Evolutionary conservation across 768 basidiomycete species (phyloP).

Genomic region (Tulasnella sp.): DNA sequence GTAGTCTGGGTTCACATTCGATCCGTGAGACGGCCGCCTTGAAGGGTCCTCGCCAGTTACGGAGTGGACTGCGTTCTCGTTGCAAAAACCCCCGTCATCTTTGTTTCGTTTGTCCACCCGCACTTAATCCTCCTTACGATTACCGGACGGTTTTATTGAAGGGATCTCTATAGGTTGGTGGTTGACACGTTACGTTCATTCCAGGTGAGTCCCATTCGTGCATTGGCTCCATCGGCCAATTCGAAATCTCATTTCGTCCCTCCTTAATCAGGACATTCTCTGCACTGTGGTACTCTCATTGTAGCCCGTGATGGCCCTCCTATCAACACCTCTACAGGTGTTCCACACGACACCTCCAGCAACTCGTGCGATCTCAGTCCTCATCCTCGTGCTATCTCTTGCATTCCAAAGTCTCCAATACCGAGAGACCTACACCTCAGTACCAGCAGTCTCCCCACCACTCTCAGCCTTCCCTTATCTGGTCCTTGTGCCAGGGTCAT

Average conservation of each 20-base stretch:
- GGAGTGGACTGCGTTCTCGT: no score
- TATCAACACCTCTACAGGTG: constrained; percentile 59
- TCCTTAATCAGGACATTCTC: neutral
- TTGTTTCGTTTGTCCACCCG: neutral
- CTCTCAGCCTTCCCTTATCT: constrained; percentile 47
- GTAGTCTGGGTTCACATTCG: neutral
- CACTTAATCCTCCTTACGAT: no score
- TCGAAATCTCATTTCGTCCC: no score
- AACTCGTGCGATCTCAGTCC: constrained; percentile 55
- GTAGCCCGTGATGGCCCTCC: constrained; percentile 53
- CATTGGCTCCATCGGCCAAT: no score
- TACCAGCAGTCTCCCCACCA: constrained; percentile 10
- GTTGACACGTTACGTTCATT: no score
- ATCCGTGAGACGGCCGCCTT: neutral
- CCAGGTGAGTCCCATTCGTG: no score
- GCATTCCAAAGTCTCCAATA: constrained; percentile 43
- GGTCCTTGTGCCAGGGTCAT: constrained; percentile 68
- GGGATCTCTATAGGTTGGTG: no score
- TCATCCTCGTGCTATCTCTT: constrained; percentile 41
- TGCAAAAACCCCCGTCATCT: neutral
- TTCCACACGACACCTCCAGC: constrained; percentile 65
- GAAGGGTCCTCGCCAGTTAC: neutral
- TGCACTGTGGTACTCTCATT: no score
- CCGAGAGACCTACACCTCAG: neutral
- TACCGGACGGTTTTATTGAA: no score